A percentile compares a stretch with the other conserved stretches of the same genome.
These are phyloP conservation scores for Venturia asperata DNA, from an alignment of 2,329 filamentous ascomycete species.

Conservation along the genomic window DNA sequence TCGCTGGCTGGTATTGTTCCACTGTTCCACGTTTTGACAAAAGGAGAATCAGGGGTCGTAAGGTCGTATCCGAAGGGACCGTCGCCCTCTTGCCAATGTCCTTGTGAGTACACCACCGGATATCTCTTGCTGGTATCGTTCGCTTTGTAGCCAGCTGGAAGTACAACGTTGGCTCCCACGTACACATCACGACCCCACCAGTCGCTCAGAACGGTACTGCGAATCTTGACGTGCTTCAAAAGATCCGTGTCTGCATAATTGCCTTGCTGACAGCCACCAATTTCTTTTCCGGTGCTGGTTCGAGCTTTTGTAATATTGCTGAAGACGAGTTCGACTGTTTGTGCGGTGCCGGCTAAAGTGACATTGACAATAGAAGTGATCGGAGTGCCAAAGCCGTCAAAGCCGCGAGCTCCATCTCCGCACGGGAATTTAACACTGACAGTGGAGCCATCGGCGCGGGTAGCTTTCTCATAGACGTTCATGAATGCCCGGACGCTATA, in stretches of 20 bases:
- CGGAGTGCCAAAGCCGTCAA: conserved; percentile 30
- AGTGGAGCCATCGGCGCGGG: conserved; percentile 32
- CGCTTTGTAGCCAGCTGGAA: conserved; percentile 31
- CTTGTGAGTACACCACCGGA: conserved; percentile 33
- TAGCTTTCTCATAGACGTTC: conserved; percentile 31
- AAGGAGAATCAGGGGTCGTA: not conserved
- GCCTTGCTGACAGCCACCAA: conserved; percentile 34
- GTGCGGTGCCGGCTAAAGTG: conserved; percentile 26
- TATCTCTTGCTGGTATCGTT: conserved; percentile 29
- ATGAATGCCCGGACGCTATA: conserved; percentile 34
- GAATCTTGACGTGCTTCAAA: conserved; percentile 34
- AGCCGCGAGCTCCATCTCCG: conserved; percentile 29
- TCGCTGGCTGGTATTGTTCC: conserved; percentile 24
- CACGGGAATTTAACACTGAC: conserved; percentile 34
- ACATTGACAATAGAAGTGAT: conserved; percentile 26
- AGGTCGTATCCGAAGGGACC: conserved; percentile 15
- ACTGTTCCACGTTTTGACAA: not conserved
- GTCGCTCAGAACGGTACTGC: conserved; percentile 31
- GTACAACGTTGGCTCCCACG: conserved; percentile 33
- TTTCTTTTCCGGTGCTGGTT: conserved; percentile 30
- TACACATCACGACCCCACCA: conserved; percentile 34
- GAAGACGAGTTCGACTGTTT: conserved; percentile 30
- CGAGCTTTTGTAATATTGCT: conserved; percentile 26
- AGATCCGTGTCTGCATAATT: conserved; percentile 32
- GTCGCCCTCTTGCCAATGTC: conserved; percentile 28